Evolutionary conservation across 176 grass and related monocot species (phyloP), one percentile per base, ranked within the genome.

Genomic region (Eremochloa ophiuroides): DNA sequence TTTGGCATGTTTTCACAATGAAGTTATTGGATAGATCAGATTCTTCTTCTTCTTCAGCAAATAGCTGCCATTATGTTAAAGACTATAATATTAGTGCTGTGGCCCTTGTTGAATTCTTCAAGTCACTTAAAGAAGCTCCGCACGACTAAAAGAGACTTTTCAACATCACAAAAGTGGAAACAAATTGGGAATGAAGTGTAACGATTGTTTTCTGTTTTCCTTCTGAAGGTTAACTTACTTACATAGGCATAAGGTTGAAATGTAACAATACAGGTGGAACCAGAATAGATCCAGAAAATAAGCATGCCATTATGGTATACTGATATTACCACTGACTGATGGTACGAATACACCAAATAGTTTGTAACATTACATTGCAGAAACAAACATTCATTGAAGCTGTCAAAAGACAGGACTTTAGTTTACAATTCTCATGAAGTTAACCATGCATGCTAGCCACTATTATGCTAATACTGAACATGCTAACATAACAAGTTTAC

Each of bases 1-100:
- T 95, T 87, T 90, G 92, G 69, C 96, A 98, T 69, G 86, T 90
- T 88, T 99, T 99, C 62, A 99, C 93, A 87, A 99, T 95, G 86
- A 99, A 99, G 80, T 99, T 99, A 53, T 95, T 88, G 47, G 93
- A 86, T 68, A 99, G 85, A 84, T 99, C 96, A 73, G 93, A 89
- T 74, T 99, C 93, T 14, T 90, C 91, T 29, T 93, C 93, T 74
- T 93, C 86, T 73, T 77, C 58, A 91, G 91, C 73, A 93, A 99
- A 95, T 70, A 99, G 55, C 96, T 99, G 91, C 69, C 73, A 87
- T 76, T 51, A 59, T 70, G 44, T 76, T 61, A 84, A 84, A 79
- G 39, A 79, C 62, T 53, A 51, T 10, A 26, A 48, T 64, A 66
- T 85, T 28, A 87, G 53, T 53, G 66, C 20, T 3, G 64, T 77